A percentile compares a stretch with the other conserved stretches of the same genome.
Evolutionary conservation across 208 protist species (phyloP).

Genomic region (Naegleria gruberi): DNA sequence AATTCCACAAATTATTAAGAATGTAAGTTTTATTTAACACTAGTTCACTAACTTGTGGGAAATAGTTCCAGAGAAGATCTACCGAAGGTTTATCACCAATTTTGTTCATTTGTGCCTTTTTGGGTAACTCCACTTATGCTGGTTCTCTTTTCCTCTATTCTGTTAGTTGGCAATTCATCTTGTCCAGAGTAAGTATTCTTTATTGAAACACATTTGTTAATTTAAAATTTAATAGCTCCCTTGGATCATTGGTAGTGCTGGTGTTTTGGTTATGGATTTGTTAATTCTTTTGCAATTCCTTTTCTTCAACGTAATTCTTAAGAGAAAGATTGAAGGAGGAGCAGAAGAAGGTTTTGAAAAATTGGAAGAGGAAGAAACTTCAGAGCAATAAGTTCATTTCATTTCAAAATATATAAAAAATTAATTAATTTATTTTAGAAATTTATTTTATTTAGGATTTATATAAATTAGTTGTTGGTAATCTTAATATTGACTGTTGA

Average conservation of each 20-base stretch:
- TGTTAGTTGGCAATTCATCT: background rate
- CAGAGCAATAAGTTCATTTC: too few relatives aligned
- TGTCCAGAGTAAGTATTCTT: background rate
- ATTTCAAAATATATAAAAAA: too few relatives aligned
- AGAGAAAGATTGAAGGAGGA: background rate
- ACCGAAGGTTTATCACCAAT: slow-evolving; percentile 2
- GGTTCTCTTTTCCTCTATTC: background rate
- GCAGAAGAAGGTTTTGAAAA: background rate
- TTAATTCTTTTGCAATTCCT: slow-evolving; percentile 6
- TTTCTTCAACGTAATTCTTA: background rate
- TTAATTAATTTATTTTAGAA: background rate
- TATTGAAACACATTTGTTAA: background rate
- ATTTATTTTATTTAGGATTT: too few relatives aligned
- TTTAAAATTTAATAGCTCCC: background rate
- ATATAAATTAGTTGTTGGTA: background rate
- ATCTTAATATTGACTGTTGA: background rate
- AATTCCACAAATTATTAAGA: slow-evolving; percentile 23
- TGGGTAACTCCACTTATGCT: slow-evolving; percentile 1
- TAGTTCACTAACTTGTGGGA: background rate
- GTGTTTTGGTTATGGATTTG: slow-evolving; percentile 5
- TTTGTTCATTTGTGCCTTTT: slow-evolving; percentile 18
- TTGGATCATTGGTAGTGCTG: slow-evolving; percentile 18
- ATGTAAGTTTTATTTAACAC: slow-evolving; percentile 2
- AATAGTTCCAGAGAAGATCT: slow-evolving; percentile 15
- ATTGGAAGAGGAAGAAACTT: background rate